Conservation (phyloP, 2,329 filamentous ascomycete genomes). For the Colletotrichum sp. region DNA sequence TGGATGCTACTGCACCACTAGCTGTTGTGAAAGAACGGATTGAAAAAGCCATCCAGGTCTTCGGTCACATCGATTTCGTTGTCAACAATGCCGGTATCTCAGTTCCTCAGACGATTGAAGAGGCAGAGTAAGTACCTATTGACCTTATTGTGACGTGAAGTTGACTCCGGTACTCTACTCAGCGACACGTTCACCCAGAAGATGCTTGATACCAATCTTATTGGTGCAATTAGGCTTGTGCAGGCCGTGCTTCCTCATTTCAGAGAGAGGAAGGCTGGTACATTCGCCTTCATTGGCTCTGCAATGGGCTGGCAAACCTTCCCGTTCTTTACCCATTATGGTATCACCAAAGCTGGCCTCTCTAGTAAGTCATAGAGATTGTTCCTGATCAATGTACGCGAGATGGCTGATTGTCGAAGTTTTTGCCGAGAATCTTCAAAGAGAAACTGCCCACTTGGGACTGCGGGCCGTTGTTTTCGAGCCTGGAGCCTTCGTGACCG, state of each 20-base stretch:
- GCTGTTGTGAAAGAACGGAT: conserved; percentile 41
- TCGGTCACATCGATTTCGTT: conserved; percentile 44
- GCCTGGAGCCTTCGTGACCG: background rate
- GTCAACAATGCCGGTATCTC: conserved; percentile 25
- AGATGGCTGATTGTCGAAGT: background rate
- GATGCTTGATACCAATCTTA: conserved; percentile 30
- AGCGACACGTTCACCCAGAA: conserved; percentile 30
- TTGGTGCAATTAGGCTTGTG: conserved; percentile 28
- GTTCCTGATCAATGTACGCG: background rate
- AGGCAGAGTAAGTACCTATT: conserved; percentile 30
- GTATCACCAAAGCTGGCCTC: conserved; percentile 28
- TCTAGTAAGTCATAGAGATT: background rate
- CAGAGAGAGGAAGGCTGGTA: conserved; percentile 26
- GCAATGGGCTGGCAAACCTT: conserved; percentile 8
- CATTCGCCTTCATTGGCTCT: conserved; percentile 34
- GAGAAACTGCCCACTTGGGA: background rate
- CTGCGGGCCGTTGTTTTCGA: background rate
- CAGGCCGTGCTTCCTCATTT: conserved; percentile 31
- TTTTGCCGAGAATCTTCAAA: background rate
- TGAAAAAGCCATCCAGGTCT: conserved; percentile 39
- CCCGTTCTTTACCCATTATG: conserved; percentile 29
- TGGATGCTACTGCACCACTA: conserved; percentile 30
- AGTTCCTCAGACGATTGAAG: conserved; percentile 29
- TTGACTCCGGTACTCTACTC: background rate
- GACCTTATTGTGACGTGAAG: background rate